Base-by-base conservation (phyloP, 78 protist species). In the Dictyostelium capitatum region DNA sequence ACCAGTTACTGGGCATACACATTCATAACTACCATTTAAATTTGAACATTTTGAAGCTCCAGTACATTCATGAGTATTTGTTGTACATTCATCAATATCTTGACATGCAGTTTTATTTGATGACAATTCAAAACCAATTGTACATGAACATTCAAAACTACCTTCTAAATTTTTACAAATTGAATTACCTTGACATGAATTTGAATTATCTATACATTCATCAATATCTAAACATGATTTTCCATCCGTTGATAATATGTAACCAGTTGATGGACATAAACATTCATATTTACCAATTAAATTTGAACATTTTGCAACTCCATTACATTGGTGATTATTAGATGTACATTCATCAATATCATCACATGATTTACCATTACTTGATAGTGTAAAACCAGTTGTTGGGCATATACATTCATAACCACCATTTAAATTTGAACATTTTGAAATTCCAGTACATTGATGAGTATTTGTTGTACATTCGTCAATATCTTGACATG, bases 321-420 rank as follows among this genome's bases (percentile, higher is more conserved):
- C 28, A 54, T 19, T 14, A 72, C 79, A 72, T 0, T 30, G 20
- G n/a, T n/a, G n/a, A n/a, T n/a, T n/a, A 47, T 4, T 4, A 46
- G 23, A 46, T 37, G 43, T 8, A 72, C 74, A 65, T 65, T 65
- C 74, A 30, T 65, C 46, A 30, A 65, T 65, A 30, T 65, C 74
- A 28, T 0, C 1, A 37, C 43, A 37, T 37, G 43, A 3, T 37
- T 37, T 37, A 46, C 56, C 79, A 73, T 12, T 32, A n/a, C n/a
- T n/a, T n/a, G n/a, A n/a, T n/a, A n/a, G n/a, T n/a, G n/a, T n/a
- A n/a, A n/a, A n/a, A n/a, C n/a, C n/a, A n/a, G n/a, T n/a, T n/a
- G n/a, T n/a, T 46, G 56, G 51, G 47, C 79, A 73, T 32, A 10
- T 8, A 23, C 79, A 73, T 10, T n/a, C 14, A 25, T 23, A 62